Evolutionary conservation across 176 grass and related monocot species (phyloP), one percentile per base, ranked within the genome.

Genomic region (Carex kokanica): DNA sequence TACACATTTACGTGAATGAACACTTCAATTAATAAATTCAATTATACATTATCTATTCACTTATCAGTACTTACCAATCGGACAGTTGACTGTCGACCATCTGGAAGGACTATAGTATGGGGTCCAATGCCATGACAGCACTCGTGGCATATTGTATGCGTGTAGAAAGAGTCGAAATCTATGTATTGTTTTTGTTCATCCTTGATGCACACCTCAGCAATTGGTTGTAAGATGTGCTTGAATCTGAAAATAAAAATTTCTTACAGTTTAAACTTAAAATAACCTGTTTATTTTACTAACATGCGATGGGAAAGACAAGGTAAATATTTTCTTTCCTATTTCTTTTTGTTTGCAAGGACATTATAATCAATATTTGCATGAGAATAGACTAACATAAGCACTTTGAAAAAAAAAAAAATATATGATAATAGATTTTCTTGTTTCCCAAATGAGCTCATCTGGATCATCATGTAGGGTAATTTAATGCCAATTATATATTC

Each of bases 71-170:
- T 18, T 89, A 97, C 95, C 88, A 87, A 75, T 93, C 92, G 84
- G 62, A 98, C 95, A 68, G 95, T 98, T 41, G 95, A 94, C 49
- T 92, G 88, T 85, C 89, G 84, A 74, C 95, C 95, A 90, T 74
- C 85, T 82, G 95, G 95, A 84, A 98, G 90, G 57, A 86, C 79
- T 47, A 98, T 98, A 64, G 95, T 85, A 91, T 98, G 95, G 78
- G 92, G 95, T 85, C 95, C 95, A 87, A 98, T 98, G 81, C 95
- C 95, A 87, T 97, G 95, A 84, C 95, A 97, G 75, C 95, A 97
- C 51, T 97, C 95, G 81, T 97, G 95, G 64, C 95, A 97, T 89
- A 97, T 88, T 55, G 88, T 94, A 78, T 97, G 95, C 43, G 95
- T 97, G 88, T 94, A 94, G 56, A 91, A 97, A 69, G 95, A 90